These are phyloP conservation scores for Cordia subcordata DNA, from an alignment of 257 asterid species.

Conservation along the genomic window DNA sequence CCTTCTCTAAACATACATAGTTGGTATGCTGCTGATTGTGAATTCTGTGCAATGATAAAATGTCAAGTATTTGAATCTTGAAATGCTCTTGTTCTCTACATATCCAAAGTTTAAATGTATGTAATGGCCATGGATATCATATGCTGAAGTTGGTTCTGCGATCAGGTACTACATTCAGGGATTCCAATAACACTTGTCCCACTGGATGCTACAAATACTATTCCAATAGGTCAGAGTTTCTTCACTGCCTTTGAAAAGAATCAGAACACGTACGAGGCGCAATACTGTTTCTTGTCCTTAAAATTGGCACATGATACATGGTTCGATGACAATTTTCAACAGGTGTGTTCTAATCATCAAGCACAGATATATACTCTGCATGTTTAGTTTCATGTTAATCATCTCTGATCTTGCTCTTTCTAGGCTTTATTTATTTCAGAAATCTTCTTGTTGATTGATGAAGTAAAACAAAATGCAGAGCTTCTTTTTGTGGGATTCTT, in stretches of 20 bases:
- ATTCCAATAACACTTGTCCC: conserved; percentile 81
- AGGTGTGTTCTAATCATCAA: conserved; percentile 25
- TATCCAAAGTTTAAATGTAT: too few relatives aligned
- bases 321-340: conserved; percentile 49
- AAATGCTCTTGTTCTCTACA: too few relatives aligned
- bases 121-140: not conserved
- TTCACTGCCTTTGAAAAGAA: conserved; percentile 55
- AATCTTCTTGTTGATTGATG: not conserved
- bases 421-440: not conserved
- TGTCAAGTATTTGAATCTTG: too few relatives aligned
- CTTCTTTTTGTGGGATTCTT: conserved; percentile 87
- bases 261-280: conserved; percentile 73
- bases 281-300: conserved; percentile 72
- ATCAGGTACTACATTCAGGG: conserved; percentile 80
- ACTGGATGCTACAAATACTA: conserved; percentile 85
- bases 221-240: conserved; percentile 47
- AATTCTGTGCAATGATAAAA: too few relatives aligned
- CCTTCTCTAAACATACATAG: too few relatives aligned
- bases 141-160: not conserved
- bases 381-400: not conserved
- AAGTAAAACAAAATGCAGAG: conserved; percentile 41
- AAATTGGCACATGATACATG: conserved; percentile 70
- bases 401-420: too few relatives aligned
- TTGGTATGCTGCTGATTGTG: too few relatives aligned
- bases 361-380: not conserved